These are phyloP conservation scores for Xylaria sp. DNA, from an alignment of 2,329 filamentous ascomycete genomes.

Conservation along the genomic window DNA sequence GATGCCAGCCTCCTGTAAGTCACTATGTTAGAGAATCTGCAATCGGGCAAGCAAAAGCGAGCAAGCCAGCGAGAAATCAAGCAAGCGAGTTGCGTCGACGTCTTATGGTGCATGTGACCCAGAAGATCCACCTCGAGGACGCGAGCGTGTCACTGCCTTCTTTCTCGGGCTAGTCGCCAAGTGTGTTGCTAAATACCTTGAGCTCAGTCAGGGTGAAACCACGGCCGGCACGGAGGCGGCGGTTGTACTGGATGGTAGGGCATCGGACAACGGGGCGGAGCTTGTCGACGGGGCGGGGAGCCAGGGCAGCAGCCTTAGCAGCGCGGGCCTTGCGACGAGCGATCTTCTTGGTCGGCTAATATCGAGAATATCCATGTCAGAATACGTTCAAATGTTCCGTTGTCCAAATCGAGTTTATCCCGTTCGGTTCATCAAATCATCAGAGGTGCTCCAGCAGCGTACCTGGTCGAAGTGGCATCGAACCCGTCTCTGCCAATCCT, in stretches of 20 bases:
- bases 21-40: conserved; percentile 32
- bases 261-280: conserved; percentile 94
- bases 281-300: conserved; percentile 95
- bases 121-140: background rate
- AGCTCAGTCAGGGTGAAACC: conserved; percentile 97
- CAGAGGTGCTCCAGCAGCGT: conserved; percentile 32
- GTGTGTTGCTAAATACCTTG: conserved; percentile 61
- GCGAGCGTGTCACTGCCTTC: background rate
- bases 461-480: conserved; percentile 99
- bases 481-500: conserved; percentile 99
- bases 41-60: background rate
- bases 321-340: conserved; percentile 85
- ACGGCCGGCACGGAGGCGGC: conserved; percentile 90
- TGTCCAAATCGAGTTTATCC: conserved; percentile 9
- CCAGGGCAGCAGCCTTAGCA: conserved; percentile 90
- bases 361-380: conserved; percentile 21
- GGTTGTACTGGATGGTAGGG: conserved; percentile 99
- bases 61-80: background rate
- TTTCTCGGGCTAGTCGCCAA: background rate
- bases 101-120: background rate
- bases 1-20: conserved; percentile 81
- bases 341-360: conserved; percentile 91
- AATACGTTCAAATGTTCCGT: conserved; percentile 8
- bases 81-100: background rate
- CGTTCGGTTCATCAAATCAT: conserved; percentile 27